phyloP scores from a whole-genome alignment of 2,329 filamentous ascomycete species.

The Gaeumannomyces sp. region DNA sequence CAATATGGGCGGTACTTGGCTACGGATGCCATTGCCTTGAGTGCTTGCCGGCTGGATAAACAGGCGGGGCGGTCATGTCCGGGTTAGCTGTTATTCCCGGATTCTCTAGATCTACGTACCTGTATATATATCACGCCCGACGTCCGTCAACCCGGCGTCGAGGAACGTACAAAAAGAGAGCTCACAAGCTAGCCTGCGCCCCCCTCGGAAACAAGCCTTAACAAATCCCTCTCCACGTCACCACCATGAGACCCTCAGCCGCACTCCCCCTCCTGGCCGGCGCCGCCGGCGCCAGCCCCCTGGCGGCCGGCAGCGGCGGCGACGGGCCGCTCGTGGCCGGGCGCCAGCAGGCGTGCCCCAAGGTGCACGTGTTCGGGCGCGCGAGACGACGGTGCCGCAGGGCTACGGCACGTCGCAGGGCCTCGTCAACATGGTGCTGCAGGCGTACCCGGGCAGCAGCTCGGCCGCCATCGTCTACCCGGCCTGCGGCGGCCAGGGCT shows the following conservation, averaged over 20 bases:
- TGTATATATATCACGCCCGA: no score
- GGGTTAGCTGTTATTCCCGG: not conserved
- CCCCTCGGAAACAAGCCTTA: not conserved
- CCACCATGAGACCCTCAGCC: slow-evolving; percentile 7
- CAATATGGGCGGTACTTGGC: not conserved
- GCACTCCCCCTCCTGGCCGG: slow-evolving; percentile 27
- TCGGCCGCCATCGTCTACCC: slow-evolving; percentile 52
- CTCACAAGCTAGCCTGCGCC: not conserved
- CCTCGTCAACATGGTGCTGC: slow-evolving; percentile 43
- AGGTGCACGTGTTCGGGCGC: slow-evolving; percentile 40
- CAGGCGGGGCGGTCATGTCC: not conserved
- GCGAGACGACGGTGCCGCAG: slow-evolving; percentile 41
- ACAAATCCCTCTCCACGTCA: not conserved
- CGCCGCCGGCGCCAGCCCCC: slow-evolving; percentile 44
- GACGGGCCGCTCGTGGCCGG: slow-evolving; percentile 47
- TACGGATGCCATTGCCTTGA: not conserved
- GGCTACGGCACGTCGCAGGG: slow-evolving; percentile 46
- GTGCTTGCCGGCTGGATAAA: not conserved
- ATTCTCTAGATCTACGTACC: not conserved
- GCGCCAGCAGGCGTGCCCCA: slow-evolving; percentile 39
- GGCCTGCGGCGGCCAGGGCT: slow-evolving; percentile 54
- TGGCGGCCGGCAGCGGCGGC: slow-evolving; percentile 33
- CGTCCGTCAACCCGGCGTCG: not conserved
- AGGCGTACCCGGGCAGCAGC: slow-evolving; percentile 42
- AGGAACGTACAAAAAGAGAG: not conserved